A percentile compares a stretch with the other conserved stretches of the same genome.
phyloP scores from a whole-genome alignment of 768 basidiomycete species.

The Gyrodon lividus region DNA sequence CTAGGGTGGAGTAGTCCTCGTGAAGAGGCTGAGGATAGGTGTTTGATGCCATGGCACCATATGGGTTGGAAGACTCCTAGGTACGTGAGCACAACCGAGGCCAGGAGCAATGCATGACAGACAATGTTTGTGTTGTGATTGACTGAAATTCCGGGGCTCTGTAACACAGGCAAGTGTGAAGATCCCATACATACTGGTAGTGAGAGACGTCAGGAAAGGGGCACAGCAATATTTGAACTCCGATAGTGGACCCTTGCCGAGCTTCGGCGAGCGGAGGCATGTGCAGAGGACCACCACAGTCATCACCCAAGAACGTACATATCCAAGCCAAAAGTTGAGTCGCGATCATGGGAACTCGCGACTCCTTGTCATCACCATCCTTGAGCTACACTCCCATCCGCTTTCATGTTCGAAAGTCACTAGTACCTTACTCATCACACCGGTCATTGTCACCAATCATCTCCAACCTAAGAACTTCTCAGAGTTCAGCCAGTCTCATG shows the following conservation, averaged over 20 bases:
- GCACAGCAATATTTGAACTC: too few relatives aligned
- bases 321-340: too few relatives aligned
- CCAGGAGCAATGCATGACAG: not conserved
- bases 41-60: not conserved
- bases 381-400: not conserved
- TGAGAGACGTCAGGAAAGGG: too few relatives aligned
- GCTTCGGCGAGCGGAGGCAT: too few relatives aligned
- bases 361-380: not conserved
- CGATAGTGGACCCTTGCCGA: too few relatives aligned
- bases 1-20: not conserved
- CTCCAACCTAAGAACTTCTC: not conserved
- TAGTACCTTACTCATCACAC: not conserved
- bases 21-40: not conserved
- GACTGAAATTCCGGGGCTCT: not conserved
- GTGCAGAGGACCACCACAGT: slow-evolving; percentile 1
- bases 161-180: not conserved
- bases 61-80: not conserved
- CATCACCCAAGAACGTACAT: too few relatives aligned
- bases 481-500: slow-evolving; percentile 20
- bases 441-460: not conserved
- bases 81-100: not conserved
- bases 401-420: not conserved
- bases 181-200: not conserved
- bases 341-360: not conserved
- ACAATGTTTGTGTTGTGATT: not conserved